A percentile compares a stretch with the other conserved stretches of the same genome.
Conservation (phyloP, 2,329 filamentous ascomycete species). For the Cercospora janseana region DNA sequence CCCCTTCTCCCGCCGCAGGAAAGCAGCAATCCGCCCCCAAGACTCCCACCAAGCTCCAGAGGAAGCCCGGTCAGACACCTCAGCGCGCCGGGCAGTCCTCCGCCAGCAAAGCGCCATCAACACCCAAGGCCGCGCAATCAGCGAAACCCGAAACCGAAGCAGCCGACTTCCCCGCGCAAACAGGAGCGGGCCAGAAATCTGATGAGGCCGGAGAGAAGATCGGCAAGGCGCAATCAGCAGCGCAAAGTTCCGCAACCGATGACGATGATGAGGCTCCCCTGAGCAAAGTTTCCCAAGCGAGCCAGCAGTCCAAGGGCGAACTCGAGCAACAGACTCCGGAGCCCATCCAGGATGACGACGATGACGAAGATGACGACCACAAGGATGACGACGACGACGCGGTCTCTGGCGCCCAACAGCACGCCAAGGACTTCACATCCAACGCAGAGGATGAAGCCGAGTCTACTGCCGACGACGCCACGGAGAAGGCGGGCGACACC, state of each 20-base stretch:
- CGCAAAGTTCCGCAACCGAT: conserved; percentile 35
- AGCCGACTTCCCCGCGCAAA: conserved; percentile 36
- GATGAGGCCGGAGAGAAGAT: conserved; percentile 37
- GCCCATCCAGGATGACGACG: conserved; percentile 44
- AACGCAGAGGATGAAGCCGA: conserved; percentile 39
- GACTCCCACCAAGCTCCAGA: conserved; percentile 53
- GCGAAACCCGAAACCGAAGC: conserved; percentile 40
- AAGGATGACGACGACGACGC: conserved; percentile 40
- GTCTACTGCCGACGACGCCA: conserved; percentile 43
- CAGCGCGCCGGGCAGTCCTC: conserved; percentile 15
- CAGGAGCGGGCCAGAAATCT: conserved; percentile 40
- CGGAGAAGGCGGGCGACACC: conserved; percentile 43
- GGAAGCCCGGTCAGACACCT: conserved; percentile 31
- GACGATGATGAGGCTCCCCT: conserved; percentile 39
- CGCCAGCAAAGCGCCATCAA: conserved; percentile 23
- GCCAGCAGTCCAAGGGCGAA: conserved; percentile 45
- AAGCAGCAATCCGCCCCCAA: conserved; percentile 48
- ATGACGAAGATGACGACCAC: conserved; percentile 37
- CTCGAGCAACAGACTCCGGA: conserved; percentile 49
- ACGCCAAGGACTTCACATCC: conserved; percentile 47
- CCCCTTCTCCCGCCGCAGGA: conserved; percentile 52
- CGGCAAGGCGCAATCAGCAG: conserved; percentile 37
- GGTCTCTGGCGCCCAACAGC: conserved; percentile 40
- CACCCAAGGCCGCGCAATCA: conserved; percentile 32
- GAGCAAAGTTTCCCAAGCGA: conserved; percentile 50